Evolutionary conservation across 352 stramenopile species (phyloP).

Genomic region (Globisporangium heterothallicum): DNA sequence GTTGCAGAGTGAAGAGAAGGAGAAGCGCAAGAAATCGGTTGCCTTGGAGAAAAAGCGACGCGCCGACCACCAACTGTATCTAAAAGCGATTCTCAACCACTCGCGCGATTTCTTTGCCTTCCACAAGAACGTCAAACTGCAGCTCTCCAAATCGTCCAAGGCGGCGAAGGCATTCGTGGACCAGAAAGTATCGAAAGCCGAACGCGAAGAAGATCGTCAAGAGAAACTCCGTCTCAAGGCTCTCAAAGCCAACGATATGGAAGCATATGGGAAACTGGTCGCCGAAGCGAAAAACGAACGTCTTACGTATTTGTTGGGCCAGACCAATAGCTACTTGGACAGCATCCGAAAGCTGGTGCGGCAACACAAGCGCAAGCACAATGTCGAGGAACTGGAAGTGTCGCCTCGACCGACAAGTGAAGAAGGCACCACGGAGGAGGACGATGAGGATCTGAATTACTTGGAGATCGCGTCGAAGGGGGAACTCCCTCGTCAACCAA

Average conservation of each 20-base stretch:
- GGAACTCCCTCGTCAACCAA: slow-evolving; percentile 88
- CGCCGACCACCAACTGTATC: slow-evolving; percentile 69
- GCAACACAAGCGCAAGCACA: slow-evolving; percentile 83
- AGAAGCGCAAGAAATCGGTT: slow-evolving; percentile 79
- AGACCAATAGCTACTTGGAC: slow-evolving; percentile 95
- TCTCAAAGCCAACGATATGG: slow-evolving; percentile 95
- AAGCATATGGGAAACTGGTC: slow-evolving; percentile 95
- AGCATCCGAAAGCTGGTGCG: slow-evolving; percentile 93
- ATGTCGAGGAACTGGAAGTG: slow-evolving; percentile 34
- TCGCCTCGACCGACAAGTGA: slow-evolving; percentile 2
- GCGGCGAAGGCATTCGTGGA: slow-evolving; percentile 75
- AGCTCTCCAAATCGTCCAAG: slow-evolving; percentile 63
- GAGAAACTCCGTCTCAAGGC: slow-evolving; percentile 87
- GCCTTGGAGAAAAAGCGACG: slow-evolving; percentile 80
- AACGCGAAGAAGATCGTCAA: slow-evolving; percentile 83
- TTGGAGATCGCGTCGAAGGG: slow-evolving; percentile 80
- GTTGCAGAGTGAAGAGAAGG: slow-evolving; percentile 62
- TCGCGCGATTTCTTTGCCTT: slow-evolving; percentile 83
- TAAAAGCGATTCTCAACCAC: slow-evolving; percentile 79
- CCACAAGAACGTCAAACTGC: slow-evolving; percentile 80
- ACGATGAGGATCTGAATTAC: slow-evolving; percentile 82
- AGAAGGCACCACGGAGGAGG: slow-evolving; percentile 21
- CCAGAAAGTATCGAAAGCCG: slow-evolving; percentile 65
- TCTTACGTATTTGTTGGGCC: slow-evolving; percentile 94
- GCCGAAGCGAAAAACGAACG: slow-evolving; percentile 98